Evolutionary conservation across 257 asterid species (phyloP).

Genomic region (Penstemon eatonii): DNA sequence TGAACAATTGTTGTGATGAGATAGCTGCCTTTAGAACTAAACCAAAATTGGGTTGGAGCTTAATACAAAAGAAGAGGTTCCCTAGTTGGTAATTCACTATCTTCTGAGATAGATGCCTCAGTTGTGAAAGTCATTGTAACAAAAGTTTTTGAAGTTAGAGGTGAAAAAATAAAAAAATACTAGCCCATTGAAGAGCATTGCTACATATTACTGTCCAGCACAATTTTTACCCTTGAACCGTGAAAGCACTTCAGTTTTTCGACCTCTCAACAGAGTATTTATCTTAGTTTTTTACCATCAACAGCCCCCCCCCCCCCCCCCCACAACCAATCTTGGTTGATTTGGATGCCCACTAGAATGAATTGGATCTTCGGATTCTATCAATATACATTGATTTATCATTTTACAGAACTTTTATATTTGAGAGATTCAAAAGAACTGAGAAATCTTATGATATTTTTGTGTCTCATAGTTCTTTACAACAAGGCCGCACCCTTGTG

Average conservation of each 20-base stretch:
- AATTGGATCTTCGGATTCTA: not conserved
- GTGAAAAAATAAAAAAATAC: not conserved
- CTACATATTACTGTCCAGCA: not conserved
- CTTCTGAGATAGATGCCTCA: not conserved
- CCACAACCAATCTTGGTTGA: not conserved
- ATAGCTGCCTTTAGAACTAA: not conserved
- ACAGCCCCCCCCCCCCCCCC: not conserved
- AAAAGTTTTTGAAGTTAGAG: not conserved
- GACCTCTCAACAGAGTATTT: not conserved
- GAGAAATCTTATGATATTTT: constrained; percentile 23
- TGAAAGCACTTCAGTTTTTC: constrained; percentile 3
- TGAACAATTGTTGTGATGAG: not conserved
- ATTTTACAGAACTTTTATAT: constrained; percentile 8
- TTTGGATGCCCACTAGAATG: not conserved
- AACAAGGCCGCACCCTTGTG: constrained; percentile 82
- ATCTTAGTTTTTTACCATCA: not conserved
- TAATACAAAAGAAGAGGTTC: constrained; percentile 6
- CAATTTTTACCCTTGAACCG: not conserved
- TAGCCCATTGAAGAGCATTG: not conserved
- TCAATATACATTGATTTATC: constrained; percentile 17
- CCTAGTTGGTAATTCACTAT: not conserved
- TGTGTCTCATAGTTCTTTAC: constrained; percentile 64
- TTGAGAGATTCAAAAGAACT: constrained; percentile 11
- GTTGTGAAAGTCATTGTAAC: not conserved
- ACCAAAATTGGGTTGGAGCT: not conserved